phyloP scores from a whole-genome alignment of 352 stramenopile genomes.

The Pythium brachiatum region DNA sequence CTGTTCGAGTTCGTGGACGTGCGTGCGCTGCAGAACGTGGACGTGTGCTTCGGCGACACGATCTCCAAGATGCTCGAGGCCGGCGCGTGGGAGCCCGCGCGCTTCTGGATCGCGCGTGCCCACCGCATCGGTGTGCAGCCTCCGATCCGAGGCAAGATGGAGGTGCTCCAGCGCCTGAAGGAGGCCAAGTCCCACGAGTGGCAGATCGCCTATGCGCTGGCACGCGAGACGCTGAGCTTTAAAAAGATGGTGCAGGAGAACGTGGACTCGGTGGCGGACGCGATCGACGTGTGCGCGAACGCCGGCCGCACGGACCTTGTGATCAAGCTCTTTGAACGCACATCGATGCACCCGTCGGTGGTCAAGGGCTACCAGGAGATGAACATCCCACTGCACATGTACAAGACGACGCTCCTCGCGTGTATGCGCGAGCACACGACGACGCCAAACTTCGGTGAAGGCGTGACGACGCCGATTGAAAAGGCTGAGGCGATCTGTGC shows the following conservation, averaged over 20 bases:
- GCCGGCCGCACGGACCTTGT: constrained; percentile 47
- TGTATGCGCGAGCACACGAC: constrained; percentile 43
- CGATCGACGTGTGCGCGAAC: constrained; percentile 58
- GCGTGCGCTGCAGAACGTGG: constrained; percentile 43
- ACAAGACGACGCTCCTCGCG: constrained; percentile 57
- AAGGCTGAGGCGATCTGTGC: constrained; percentile 59
- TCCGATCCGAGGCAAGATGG: constrained; percentile 66
- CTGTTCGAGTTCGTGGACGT: constrained; percentile 54
- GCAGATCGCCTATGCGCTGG: constrained; percentile 72
- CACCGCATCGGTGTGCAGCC: constrained; percentile 48
- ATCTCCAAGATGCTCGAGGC: constrained; percentile 78
- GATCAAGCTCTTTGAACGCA: constrained; percentile 59
- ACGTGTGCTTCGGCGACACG: constrained; percentile 67
- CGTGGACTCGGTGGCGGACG: constrained; percentile 67
- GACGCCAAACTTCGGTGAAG: constrained; percentile 22
- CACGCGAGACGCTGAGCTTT: constrained; percentile 69
- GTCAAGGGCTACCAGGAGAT: constrained; percentile 22
- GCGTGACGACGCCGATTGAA: constrained; percentile 26
- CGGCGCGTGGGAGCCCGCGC: constrained; percentile 43
- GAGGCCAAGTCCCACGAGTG: constrained; percentile 48
- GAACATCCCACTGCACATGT: constrained; percentile 59
- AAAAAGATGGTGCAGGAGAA: constrained; percentile 59
- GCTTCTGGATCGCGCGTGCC: constrained; percentile 54
- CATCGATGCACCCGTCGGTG: constrained; percentile 42
- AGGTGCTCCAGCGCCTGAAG: constrained; percentile 38